phyloP scores from a whole-genome alignment of 805 yeast genomes.

The Candida orba region DNA sequence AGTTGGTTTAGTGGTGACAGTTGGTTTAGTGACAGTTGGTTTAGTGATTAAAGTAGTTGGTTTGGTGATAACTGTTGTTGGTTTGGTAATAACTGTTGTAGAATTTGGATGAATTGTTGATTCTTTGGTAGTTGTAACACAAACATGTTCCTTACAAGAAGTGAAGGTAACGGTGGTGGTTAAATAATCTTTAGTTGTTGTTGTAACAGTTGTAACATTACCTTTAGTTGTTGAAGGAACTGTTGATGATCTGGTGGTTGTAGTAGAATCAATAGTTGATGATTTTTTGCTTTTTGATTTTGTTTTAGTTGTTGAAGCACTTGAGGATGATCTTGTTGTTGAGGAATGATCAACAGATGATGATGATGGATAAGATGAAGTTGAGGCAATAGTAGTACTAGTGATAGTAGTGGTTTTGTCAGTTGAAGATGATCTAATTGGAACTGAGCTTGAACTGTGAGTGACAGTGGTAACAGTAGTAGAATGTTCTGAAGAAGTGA shows the following conservation, averaged over 20 bases:
- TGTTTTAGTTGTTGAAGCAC: too few relatives aligned
- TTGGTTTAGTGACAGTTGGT: neutral
- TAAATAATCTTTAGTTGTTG: neutral
- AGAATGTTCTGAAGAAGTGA: neutral
- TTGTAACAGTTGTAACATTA: too few relatives aligned
- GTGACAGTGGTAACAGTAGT: neutral
- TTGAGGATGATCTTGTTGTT: too few relatives aligned
- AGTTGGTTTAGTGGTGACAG: too few relatives aligned
- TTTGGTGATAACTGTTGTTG: neutral
- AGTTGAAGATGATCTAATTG: neutral
- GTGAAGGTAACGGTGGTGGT: constrained; percentile 5
- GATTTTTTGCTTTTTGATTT: too few relatives aligned
- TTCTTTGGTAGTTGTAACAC: neutral
- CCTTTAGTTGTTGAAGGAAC: too few relatives aligned
- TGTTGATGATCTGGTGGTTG: too few relatives aligned
- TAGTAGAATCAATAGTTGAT: too few relatives aligned
- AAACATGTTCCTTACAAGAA: neutral
- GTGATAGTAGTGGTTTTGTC: neutral
- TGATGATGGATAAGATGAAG: too few relatives aligned
- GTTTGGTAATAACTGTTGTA: neutral
- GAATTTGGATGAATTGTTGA: neutral
- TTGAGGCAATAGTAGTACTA: too few relatives aligned
- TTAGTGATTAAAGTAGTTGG: neutral
- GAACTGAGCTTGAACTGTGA: neutral
- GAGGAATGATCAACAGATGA: too few relatives aligned